Percentiles rank a stretch among this genome's conserved stretches.
phyloP scores from a whole-genome alignment of 192 early-diverging fungal genomes.

The Backusella australiensis region DNA sequence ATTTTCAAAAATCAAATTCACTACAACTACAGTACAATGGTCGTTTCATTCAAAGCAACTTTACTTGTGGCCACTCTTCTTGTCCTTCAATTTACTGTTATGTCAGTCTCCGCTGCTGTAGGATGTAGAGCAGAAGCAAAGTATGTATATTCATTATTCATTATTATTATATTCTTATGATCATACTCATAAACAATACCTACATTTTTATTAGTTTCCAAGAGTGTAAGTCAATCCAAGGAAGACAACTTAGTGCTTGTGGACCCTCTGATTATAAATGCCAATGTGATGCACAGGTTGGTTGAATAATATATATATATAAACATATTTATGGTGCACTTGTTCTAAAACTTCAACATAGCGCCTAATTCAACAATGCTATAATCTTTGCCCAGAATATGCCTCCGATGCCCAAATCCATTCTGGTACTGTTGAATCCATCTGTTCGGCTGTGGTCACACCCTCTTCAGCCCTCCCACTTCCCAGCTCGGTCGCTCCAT shows the following conservation, averaged over 20 bases:
- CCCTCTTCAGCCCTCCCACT: background rate
- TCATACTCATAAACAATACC: background rate
- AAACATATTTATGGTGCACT: background rate
- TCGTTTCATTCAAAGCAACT: background rate
- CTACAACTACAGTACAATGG: background rate
- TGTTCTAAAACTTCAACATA: background rate
- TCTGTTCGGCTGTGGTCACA: conserved; percentile 22
- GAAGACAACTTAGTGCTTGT: conserved; percentile 9
- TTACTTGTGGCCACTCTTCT: background rate
- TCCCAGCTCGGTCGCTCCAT: background rate
- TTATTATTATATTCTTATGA: background rate
- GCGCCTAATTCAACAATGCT: conserved; percentile 27
- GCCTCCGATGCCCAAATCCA: conserved; percentile 18
- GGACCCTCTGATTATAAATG: conserved; percentile 28
- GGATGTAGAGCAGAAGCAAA: conserved; percentile 31
- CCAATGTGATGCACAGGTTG: conserved; percentile 29
- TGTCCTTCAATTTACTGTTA: conserved; percentile 3
- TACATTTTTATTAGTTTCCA: conserved; percentile 21
- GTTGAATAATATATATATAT: background rate
- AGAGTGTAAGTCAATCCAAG: conserved; percentile 24
- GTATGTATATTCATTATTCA: conserved; percentile 1
- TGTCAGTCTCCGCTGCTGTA: conserved; percentile 4
- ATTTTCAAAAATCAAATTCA: background rate
- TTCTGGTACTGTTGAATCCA: conserved; percentile 11
- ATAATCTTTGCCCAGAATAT: conserved; percentile 27